phyloP scores from a whole-genome alignment of 352 stramenopile species.

The Blastocystis sp. region DNA sequence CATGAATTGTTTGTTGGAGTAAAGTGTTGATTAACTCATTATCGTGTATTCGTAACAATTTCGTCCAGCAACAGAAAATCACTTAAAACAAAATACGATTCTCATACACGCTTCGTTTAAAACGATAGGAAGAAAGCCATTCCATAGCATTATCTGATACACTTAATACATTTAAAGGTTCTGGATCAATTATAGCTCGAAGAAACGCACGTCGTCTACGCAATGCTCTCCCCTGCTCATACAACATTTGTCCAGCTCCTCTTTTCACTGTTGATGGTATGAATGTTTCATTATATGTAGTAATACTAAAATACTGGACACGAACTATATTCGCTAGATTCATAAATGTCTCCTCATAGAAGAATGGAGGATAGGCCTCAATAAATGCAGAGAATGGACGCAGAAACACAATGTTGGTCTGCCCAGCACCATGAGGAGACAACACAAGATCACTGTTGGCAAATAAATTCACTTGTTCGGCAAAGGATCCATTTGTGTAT shows the following conservation, averaged over 20 bases:
- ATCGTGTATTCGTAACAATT: too few relatives aligned
- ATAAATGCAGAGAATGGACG: constrained; percentile 19
- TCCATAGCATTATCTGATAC: constrained; percentile 73
- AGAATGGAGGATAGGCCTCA: constrained; percentile 35
- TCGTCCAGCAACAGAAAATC: too few relatives aligned
- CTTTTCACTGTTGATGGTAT: background rate
- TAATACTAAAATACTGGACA: constrained; percentile 29
- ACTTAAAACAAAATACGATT: constrained; percentile 36
- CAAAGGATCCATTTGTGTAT: constrained; percentile 5
- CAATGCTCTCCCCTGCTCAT: background rate
- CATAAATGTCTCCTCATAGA: constrained; percentile 25
- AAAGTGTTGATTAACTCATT: too few relatives aligned
- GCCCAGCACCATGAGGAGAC: background rate
- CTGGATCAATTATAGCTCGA: background rate
- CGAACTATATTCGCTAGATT: constrained; percentile 38
- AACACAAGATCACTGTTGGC: background rate
- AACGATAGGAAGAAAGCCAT: constrained; percentile 51
- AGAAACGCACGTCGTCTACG: background rate
- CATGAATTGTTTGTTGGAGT: background rate
- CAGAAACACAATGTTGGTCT: constrained; percentile 50
- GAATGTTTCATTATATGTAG: constrained; percentile 22
- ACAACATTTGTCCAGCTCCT: background rate
- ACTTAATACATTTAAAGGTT: constrained; percentile 74
- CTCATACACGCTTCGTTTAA: constrained; percentile 36
- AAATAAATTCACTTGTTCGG: background rate